phyloP scores from a whole-genome alignment of 2,329 filamentous ascomycete genomes.

The Cladophialophora exuberans region DNA sequence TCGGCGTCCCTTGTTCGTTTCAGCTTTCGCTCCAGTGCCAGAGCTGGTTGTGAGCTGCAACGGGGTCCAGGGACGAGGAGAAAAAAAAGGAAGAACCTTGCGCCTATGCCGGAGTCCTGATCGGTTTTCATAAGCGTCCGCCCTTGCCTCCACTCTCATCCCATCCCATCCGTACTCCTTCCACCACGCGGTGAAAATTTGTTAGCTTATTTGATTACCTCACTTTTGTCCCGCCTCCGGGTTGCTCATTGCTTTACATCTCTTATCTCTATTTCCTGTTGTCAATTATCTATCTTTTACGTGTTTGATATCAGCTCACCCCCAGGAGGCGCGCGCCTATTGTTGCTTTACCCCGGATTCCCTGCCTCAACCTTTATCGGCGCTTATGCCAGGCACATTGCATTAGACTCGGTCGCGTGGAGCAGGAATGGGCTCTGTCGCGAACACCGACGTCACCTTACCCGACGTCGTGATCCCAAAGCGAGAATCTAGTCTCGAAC shows the following conservation, averaged over 20 bases:
- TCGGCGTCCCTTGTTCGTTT: conserved; percentile 2
- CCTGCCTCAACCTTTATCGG: conserved; percentile 15
- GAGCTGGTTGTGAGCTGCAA: no score
- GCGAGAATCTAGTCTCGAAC: conserved; percentile 45
- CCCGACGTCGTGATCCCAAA: conserved; percentile 49
- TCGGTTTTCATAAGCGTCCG: conserved; percentile 12
- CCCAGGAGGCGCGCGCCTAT: conserved; percentile 19
- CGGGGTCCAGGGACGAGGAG: background rate
- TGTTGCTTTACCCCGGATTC: conserved; percentile 23
- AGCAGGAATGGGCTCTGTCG: conserved; percentile 49
- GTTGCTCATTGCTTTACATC: conserved; percentile 32
- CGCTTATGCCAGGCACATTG: conserved; percentile 35
- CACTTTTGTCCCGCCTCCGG: conserved; percentile 23
- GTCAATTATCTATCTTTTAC: conserved; percentile 33
- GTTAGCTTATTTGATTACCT: conserved; percentile 37
- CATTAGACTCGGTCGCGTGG: conserved; percentile 32
- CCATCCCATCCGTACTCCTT: conserved; percentile 16
- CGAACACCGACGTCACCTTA: conserved; percentile 43
- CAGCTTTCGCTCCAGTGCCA: no score
- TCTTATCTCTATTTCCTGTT: conserved; percentile 36
- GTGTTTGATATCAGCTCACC: conserved; percentile 29
- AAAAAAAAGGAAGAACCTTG: background rate
- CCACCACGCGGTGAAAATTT: conserved; percentile 26
- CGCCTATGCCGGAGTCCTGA: background rate
- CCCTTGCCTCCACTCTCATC: conserved; percentile 20